Conservation (phyloP, 2,329 filamentous ascomycete genomes). For the Ramularia collo-cygni region DNA sequence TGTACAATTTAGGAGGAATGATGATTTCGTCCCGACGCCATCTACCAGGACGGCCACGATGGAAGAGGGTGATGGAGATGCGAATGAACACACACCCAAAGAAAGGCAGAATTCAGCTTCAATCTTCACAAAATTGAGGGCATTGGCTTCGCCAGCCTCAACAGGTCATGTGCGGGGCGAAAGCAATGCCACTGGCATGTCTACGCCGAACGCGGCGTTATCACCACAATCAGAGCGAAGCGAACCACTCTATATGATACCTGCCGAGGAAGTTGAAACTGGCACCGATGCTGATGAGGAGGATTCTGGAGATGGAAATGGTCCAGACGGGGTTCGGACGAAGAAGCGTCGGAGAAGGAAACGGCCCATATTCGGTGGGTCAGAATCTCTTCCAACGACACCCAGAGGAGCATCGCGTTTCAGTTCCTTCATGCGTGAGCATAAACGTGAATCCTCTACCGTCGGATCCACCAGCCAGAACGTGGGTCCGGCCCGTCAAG, state of each 20-base stretch:
- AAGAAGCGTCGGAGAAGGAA: conserved; percentile 61
- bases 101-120: conserved; percentile 19
- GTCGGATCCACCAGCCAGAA: conserved; percentile 51
- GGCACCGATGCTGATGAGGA: conserved; percentile 81
- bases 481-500: conserved; percentile 48
- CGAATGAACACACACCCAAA: conserved; percentile 11
- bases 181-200: conserved; percentile 13
- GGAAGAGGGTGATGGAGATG: conserved; percentile 23
- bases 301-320: conserved; percentile 38
- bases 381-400: conserved; percentile 61
- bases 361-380: conserved; percentile 49
- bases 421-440: conserved; percentile 41
- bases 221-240: conserved; percentile 29
- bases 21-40: conserved; percentile 14
- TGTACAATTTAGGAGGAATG: conserved; percentile 23
- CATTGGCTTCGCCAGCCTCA: conserved; percentile 19
- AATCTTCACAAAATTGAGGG: conserved; percentile 27
- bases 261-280: conserved; percentile 44
- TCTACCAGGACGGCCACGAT: conserved; percentile 21
- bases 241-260: conserved; percentile 25
- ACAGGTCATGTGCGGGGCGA: conserved; percentile 4
- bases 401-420: conserved; percentile 49
- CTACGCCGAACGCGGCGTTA: conserved; percentile 20
- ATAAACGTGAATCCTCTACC: conserved; percentile 39
- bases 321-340: conserved; percentile 43